Evolutionary conservation across 139 green algal species (phyloP).

Genomic region (Klebsormidium nitens): DNA sequence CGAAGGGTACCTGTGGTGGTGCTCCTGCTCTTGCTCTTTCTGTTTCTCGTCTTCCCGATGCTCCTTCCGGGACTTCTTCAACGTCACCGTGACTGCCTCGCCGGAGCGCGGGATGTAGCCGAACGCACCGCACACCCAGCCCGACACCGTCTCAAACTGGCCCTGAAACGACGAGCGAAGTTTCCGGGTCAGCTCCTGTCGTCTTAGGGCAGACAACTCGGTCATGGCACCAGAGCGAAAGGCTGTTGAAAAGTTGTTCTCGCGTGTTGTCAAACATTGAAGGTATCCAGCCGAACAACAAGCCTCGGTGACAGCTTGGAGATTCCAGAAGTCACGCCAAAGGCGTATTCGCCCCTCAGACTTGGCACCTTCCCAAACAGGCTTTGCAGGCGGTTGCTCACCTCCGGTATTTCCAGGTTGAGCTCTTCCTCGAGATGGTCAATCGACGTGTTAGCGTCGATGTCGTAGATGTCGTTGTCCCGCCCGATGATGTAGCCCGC

Average conservation of each 20-base stretch:
- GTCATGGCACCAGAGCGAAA: background rate
- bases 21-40: no score
- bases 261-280: background rate
- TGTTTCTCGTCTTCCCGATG: slow-evolving; percentile 22
- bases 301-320: background rate
- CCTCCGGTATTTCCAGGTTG: slow-evolving; percentile 23
- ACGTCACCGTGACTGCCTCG: slow-evolving; percentile 21
- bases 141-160: slow-evolving; percentile 45
- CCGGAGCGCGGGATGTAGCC: slow-evolving; percentile 38
- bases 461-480: slow-evolving; percentile 41
- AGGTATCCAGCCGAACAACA: background rate
- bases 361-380: no score
- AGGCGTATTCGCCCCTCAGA: no score
- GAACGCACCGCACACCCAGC: slow-evolving; percentile 46
- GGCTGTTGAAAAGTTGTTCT: background rate
- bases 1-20: no score
- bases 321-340: background rate
- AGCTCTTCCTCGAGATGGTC: slow-evolving; percentile 37
- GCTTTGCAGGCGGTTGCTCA: no score
- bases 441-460: slow-evolving; percentile 45
- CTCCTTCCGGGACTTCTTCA: slow-evolving; percentile 1
- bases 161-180: no score
- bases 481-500: slow-evolving; percentile 33
- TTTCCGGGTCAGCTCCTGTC: no score
- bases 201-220: no score